Evolutionary conservation across 176 grass and related monocot genomes (phyloP).

Genomic region (Areca catechu): DNA sequence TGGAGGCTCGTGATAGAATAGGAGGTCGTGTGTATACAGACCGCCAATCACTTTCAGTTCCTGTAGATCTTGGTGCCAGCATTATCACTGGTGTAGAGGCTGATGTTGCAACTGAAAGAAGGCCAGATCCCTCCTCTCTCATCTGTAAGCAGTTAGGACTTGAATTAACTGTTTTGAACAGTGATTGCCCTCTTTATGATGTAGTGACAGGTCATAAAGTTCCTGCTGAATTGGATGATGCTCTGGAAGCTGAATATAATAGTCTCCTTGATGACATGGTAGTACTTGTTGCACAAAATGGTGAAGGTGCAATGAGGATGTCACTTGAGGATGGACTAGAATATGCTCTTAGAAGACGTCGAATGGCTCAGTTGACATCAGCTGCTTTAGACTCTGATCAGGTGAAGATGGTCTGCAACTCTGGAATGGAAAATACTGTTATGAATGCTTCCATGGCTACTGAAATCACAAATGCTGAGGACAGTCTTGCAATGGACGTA

Average conservation of each 20-base stretch:
- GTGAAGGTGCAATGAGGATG: constrained; percentile 67
- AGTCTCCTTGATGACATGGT: constrained; percentile 91
- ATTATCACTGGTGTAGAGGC: constrained; percentile 97
- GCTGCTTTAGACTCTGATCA: constrained; percentile 32
- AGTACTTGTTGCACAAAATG: constrained; percentile 79
- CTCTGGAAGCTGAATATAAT: constrained; percentile 85
- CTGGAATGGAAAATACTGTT: constrained; percentile 27
- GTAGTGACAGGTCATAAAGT: constrained; percentile 69
- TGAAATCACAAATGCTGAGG: constrained; percentile 23
- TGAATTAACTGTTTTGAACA: constrained; percentile 82
- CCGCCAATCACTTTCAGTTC: constrained; percentile 76
- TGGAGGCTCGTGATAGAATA: constrained; percentile 84
- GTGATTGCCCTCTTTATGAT: constrained; percentile 96
- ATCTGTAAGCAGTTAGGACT: constrained; percentile 93
- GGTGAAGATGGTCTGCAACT: constrained; percentile 29
- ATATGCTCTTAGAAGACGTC: constrained; percentile 73
- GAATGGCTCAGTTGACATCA: constrained; percentile 33
- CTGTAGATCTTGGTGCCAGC: constrained; percentile 98
- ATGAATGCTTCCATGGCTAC: constrained; percentile 30
- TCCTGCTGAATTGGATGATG: constrained; percentile 69
- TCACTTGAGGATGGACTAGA: constrained; percentile 91
- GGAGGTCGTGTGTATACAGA: constrained; percentile 95
- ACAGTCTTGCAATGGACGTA: constrained; percentile 34
- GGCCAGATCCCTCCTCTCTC: constrained; percentile 84
- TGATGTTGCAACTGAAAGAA: constrained; percentile 92